Base-by-base conservation (phyloP, 805 yeast species). In the Candida maesae region DNA sequence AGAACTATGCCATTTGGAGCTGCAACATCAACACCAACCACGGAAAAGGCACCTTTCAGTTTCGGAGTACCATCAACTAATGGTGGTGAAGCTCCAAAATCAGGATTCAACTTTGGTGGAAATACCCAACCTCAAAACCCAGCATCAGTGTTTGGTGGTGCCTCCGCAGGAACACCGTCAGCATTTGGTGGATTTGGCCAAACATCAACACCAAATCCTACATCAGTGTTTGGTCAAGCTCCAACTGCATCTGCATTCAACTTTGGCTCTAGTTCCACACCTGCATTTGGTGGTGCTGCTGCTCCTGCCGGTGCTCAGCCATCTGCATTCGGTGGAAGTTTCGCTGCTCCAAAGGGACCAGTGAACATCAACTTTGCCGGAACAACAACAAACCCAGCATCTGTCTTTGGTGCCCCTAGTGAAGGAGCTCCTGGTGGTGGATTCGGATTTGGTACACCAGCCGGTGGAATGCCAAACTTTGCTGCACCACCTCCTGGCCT, bases 101-200 rank as follows among this genome's bases (percentile, higher is more conserved):
- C 42, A 23, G 29, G 26, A 6, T 54, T 54, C 41, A 46, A 32
- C 36, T 46, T 49, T 40, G 55, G 56, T 9, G 39, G 42, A 5
- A 38, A 50, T 4, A 42, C 60, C 7, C 53, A 50, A 16, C 47
- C 56, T 12, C 46, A 42, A 18, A 39, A 39, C 24, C 50, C 52
- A 29, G 36, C 55, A 3, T 32, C 41, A 11, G 49, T 45, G 3
- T 49, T 49, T 34, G 50, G 52, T 4, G 45, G 47, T 12, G 38
- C 41, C 8, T 25, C 28, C 14, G 33, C 51, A 5, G 23, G 47
- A 16, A 38, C 46, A 3, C 38, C 43, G 17, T 38, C 49, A 11
- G 19, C 36, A 9, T 39, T 41, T n/a, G 44, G 35, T 12, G 44
- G 35, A 7, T 46, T 49, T 32, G 49, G 50, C n/a, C 46, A 46